phyloP scores from a whole-genome alignment of 768 basidiomycete genomes.

The Mycena alexandri region DNA sequence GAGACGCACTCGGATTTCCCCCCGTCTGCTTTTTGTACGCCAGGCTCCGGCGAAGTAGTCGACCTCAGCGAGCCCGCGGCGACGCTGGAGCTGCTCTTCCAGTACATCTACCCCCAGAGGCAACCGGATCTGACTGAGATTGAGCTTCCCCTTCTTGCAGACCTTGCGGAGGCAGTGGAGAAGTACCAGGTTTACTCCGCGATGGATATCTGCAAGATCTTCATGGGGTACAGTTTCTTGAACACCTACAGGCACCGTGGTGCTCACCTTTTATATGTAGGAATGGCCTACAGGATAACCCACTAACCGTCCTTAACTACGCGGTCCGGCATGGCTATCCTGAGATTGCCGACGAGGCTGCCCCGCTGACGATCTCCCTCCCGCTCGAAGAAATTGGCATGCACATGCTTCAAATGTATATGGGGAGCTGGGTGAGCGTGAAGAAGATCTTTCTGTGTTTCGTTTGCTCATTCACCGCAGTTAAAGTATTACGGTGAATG shows the following conservation, averaged over 20 bases:
- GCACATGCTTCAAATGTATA: conserved; percentile 35
- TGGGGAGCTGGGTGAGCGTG: conserved; percentile 34
- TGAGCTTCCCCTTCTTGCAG: conserved; percentile 32
- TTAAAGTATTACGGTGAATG: conserved; percentile 36
- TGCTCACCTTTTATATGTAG: conserved; percentile 5
- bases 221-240: conserved; percentile 34
- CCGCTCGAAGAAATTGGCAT: conserved; percentile 33
- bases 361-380: conserved; percentile 35
- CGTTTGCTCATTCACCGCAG: conserved; percentile 1
- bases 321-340: conserved; percentile 39
- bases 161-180: conserved; percentile 41
- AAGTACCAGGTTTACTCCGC: conserved; percentile 42
- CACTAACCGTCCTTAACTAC: conserved; percentile 39
- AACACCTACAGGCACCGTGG: neutral
- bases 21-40: conserved; percentile 23
- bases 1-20: conserved; percentile 34
- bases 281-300: conserved; percentile 33
- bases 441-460: neutral
- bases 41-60: conserved; percentile 29
- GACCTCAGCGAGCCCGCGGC: conserved; percentile 25
- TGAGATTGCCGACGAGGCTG: conserved; percentile 40
- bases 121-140: conserved; percentile 38
- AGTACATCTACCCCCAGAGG: conserved; percentile 39
- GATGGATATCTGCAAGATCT: conserved; percentile 37
- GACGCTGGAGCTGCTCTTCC: conserved; percentile 38